phyloP scores from a whole-genome alignment of 2,329 filamentous ascomycete species.

The Colletotrichum falcatum region DNA sequence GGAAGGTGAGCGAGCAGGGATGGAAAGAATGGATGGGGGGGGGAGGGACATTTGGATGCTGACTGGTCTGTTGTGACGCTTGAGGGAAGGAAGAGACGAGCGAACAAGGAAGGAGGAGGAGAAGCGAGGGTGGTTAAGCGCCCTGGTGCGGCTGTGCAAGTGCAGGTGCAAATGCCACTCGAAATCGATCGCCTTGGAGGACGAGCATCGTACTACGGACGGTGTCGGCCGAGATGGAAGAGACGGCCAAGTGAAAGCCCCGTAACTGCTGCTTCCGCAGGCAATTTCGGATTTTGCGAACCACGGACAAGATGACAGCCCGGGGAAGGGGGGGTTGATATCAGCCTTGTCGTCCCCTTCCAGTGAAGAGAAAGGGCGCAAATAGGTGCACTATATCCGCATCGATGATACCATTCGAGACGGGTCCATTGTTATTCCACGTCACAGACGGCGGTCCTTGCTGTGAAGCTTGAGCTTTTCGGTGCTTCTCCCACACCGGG shows the following conservation, averaged over 20 bases:
- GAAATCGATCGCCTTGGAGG: background rate
- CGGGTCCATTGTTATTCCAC: background rate
- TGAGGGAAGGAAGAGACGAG: background rate
- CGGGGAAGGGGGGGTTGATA: background rate
- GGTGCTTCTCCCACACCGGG: background rate
- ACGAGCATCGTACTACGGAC: constrained; percentile 1
- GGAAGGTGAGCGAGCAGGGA: background rate
- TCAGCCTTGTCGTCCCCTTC: background rate
- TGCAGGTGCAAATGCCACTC: too few species aligned
- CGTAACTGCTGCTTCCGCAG: too few species aligned
- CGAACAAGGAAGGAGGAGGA: background rate
- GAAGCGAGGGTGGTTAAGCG: constrained; percentile 17
- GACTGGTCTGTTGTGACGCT: constrained; percentile 27
- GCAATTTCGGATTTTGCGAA: constrained; percentile 3
- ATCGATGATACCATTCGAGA: background rate
- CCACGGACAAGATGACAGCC: background rate
- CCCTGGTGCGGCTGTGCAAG: constrained; percentile 39
- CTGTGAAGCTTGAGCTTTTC: constrained; percentile 4
- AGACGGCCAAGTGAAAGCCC: constrained; percentile 9
- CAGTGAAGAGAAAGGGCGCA: background rate
- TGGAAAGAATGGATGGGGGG: background rate
- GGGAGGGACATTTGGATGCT: background rate
- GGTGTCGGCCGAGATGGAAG: background rate
- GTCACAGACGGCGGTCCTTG: constrained; percentile 17
- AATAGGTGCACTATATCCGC: background rate